Evolutionary conservation across 2,329 filamentous ascomycete species (phyloP).

Genomic region (Neocucurbitaria cava): DNA sequence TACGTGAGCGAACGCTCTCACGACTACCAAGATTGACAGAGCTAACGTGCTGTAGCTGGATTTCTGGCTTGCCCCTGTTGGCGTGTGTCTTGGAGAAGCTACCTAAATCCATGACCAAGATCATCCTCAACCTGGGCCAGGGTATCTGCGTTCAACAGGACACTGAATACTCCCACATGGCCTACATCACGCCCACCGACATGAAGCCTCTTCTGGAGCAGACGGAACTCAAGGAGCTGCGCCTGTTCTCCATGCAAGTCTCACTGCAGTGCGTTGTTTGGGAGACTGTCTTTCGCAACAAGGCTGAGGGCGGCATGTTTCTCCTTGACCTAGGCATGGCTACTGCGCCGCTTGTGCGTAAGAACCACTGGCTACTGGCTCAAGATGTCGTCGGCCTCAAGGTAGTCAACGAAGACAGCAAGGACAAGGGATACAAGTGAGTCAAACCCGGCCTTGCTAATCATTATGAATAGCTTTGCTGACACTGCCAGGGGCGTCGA

Average conservation of each 20-base stretch:
- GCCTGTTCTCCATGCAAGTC: slow-evolving; percentile 36
- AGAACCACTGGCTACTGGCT: slow-evolving; percentile 30
- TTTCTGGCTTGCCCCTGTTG: slow-evolving; percentile 35
- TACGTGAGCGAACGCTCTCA: slow-evolving; percentile 26
- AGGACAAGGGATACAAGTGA: slow-evolving; percentile 33
- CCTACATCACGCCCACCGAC: slow-evolving; percentile 30
- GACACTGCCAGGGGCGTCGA: slow-evolving; percentile 29
- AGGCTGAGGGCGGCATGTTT: slow-evolving; percentile 22
- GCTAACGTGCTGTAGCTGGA: slow-evolving; percentile 31
- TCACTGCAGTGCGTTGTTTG: slow-evolving; percentile 38
- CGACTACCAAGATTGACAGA: neutral
- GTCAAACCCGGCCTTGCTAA: slow-evolving; percentile 1
- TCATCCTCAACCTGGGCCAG: slow-evolving; percentile 37
- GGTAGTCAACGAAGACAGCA: slow-evolving; percentile 18
- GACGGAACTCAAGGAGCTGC: slow-evolving; percentile 35
- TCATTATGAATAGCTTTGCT: neutral
- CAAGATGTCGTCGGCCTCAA: slow-evolving; percentile 28
- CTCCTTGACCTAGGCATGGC: slow-evolving; percentile 40
- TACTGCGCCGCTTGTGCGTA: slow-evolving; percentile 30
- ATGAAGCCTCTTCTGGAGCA: slow-evolving; percentile 34
- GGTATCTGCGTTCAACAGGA: slow-evolving; percentile 26
- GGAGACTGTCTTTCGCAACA: slow-evolving; percentile 40
- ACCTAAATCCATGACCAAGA: slow-evolving; percentile 29
- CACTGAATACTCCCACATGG: slow-evolving; percentile 13
- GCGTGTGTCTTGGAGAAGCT: slow-evolving; percentile 28